These are phyloP conservation scores for Neopestalotiopsis clavispora DNA, from an alignment of 2,329 filamentous ascomycete species.

Conservation along the genomic window DNA sequence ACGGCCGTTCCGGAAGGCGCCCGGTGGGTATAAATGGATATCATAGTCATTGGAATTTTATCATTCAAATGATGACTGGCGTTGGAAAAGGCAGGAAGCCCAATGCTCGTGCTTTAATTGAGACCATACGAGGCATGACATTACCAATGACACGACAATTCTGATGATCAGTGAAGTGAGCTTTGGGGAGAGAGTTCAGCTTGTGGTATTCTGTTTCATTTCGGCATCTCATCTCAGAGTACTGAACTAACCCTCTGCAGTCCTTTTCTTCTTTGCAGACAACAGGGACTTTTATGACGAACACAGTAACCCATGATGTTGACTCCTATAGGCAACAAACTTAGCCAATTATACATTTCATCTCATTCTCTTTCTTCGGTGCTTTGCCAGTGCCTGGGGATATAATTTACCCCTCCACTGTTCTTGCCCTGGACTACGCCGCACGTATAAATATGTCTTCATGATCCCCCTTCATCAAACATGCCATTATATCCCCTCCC, in stretches of 20 bases:
- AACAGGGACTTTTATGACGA: not conserved
- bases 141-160: not conserved
- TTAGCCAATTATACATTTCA: not conserved
- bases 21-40: too few species aligned
- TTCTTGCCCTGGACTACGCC: not conserved
- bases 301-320: not conserved
- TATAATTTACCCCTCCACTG: not conserved
- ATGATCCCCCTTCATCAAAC: not conserved
- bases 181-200: not conserved
- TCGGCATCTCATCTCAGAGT: not conserved
- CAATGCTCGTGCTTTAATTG: not conserved
- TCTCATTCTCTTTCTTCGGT: not conserved
- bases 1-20: too few species aligned
- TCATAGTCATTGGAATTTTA: not conserved
- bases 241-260: not conserved
- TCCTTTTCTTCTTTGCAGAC: not conserved
- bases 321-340: not conserved
- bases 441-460: too few species aligned
- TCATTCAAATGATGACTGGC: not conserved
- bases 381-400: not conserved
- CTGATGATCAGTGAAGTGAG: not conserved
- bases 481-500: conserved; percentile 15
- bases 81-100: not conserved
- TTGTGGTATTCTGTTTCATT: not conserved
- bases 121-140: not conserved